Conservation (phyloP, 208 protist genomes). For the Phytomonas serpens region DNA sequence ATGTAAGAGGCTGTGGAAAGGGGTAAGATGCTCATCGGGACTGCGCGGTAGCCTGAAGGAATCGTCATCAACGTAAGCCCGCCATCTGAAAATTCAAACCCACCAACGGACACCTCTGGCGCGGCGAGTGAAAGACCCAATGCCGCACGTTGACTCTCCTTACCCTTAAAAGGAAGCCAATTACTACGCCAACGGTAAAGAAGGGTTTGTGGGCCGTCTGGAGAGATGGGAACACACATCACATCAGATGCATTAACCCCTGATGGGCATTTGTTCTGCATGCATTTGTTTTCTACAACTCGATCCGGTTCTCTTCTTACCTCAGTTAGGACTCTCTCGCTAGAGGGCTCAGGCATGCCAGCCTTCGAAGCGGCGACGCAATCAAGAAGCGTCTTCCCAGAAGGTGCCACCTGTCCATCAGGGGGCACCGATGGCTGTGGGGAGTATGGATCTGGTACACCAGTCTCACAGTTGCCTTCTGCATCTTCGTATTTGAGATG, state of each 20-base stretch:
- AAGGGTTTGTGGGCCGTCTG: conserved; percentile 20
- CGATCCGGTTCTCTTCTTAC: not conserved
- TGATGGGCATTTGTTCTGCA: not conserved
- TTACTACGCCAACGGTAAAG: conserved; percentile 58
- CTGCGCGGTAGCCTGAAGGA: conserved; percentile 29
- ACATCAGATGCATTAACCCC: conserved; percentile 7
- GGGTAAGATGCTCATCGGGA: conserved; percentile 46
- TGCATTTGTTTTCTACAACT: not conserved
- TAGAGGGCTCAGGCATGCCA: not conserved
- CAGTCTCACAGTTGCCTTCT: not conserved
- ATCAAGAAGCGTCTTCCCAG: not conserved
- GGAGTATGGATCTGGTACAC: not conserved
- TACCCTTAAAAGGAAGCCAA: conserved; percentile 18
- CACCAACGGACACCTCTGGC: conserved; percentile 26
- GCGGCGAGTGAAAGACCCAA: conserved; percentile 46
- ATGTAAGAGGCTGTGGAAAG: conserved; percentile 38
- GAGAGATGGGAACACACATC: not conserved
- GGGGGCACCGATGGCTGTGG: not conserved
- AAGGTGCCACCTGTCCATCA: not conserved
- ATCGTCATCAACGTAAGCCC: conserved; percentile 58
- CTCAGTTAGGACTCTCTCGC: not conserved
- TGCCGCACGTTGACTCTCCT: conserved; percentile 59
- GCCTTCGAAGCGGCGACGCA: not conserved
- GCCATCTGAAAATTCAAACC: conserved; percentile 40
- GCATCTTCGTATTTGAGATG: not conserved